Conservation (phyloP, 2,329 filamentous ascomycete genomes). For the Talaromyces amestolkiae region DNA sequence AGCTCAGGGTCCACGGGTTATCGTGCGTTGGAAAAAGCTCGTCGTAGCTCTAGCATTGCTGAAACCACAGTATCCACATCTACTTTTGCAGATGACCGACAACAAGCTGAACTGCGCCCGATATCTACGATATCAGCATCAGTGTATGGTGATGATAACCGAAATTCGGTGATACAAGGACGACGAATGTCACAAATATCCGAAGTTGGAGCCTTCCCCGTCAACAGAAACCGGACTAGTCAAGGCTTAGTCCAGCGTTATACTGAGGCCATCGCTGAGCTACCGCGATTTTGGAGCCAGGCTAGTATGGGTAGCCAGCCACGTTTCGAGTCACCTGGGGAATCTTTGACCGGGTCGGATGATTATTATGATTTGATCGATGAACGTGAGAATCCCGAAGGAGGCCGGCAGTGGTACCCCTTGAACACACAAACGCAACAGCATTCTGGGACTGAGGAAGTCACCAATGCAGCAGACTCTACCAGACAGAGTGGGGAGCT, state of each 20-base stretch:
- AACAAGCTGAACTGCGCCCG: constrained; percentile 34
- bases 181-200: constrained; percentile 29
- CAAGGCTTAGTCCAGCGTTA: constrained; percentile 40
- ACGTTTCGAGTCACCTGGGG: constrained; percentile 25
- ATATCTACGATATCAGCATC: constrained; percentile 36
- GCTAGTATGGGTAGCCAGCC: constrained; percentile 30
- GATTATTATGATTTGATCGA: constrained; percentile 26
- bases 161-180: constrained; percentile 31
- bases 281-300: constrained; percentile 39
- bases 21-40: constrained; percentile 36
- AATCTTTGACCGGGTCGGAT: constrained; percentile 20
- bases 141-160: constrained; percentile 36
- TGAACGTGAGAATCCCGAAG: constrained; percentile 22
- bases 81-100: constrained; percentile 32
- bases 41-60: constrained; percentile 35
- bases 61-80: constrained; percentile 35
- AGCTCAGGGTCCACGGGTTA: constrained; percentile 34
- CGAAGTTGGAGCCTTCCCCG: constrained; percentile 22
- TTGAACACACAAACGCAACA: constrained; percentile 21
- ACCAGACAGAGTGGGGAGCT: not conserved
- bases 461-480: constrained; percentile 1
- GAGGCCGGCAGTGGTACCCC: constrained; percentile 26
- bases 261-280: constrained; percentile 35
- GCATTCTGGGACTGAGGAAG: constrained; percentile 15
- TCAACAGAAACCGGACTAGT: constrained; percentile 29